Percentiles rank a stretch among this genome's conserved stretches.
Evolutionary conservation across 805 yeast species (phyloP).

Genomic region (Cyberlindnera suaveolens): DNA sequence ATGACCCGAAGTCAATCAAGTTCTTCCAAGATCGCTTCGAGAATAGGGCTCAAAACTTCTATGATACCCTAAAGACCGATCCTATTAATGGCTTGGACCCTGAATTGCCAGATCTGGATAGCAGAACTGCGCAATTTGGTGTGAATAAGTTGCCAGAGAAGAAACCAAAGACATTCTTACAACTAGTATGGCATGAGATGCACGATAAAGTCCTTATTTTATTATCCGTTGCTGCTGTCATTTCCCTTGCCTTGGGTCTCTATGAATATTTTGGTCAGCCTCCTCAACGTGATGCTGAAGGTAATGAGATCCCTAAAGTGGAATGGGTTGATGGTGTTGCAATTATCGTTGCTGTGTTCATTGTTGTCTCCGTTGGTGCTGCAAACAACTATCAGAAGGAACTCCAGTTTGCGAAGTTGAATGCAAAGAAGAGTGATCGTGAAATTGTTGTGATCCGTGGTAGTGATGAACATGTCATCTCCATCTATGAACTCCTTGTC

Average conservation of each 20-base stretch:
- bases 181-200: slow-evolving; percentile 74
- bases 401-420: slow-evolving; percentile 81
- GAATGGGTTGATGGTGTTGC: slow-evolving; percentile 99
- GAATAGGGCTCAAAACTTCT: slow-evolving; percentile 18
- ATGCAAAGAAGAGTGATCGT: slow-evolving; percentile 83
- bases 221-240: slow-evolving; percentile 77
- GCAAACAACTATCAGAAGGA: slow-evolving; percentile 97
- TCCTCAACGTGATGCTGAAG: slow-evolving; percentile 70
- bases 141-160: slow-evolving; percentile 66
- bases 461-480: slow-evolving; percentile 59
- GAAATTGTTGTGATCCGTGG: slow-evolving; percentile 69
- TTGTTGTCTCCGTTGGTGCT: slow-evolving; percentile 91
- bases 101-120: slow-evolving; percentile 25
- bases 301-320: slow-evolving; percentile 70
- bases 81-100: slow-evolving; percentile 35
- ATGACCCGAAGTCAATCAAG: slow-evolving; percentile 57
- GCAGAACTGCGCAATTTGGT: slow-evolving; percentile 53
- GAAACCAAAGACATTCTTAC: slow-evolving; percentile 59
- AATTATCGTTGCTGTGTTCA: slow-evolving; percentile 81
- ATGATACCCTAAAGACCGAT: slow-evolving; percentile 31
- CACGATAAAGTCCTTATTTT: slow-evolving; percentile 87
- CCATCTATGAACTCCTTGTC: slow-evolving; percentile 70
- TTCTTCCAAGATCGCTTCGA: slow-evolving; percentile 13
- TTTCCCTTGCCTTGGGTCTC: slow-evolving; percentile 84
- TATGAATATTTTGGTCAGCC: slow-evolving; percentile 90